Base-by-base conservation (phyloP, 192 early-diverging fungal species). In the Funneliformis geosporum region DNA sequence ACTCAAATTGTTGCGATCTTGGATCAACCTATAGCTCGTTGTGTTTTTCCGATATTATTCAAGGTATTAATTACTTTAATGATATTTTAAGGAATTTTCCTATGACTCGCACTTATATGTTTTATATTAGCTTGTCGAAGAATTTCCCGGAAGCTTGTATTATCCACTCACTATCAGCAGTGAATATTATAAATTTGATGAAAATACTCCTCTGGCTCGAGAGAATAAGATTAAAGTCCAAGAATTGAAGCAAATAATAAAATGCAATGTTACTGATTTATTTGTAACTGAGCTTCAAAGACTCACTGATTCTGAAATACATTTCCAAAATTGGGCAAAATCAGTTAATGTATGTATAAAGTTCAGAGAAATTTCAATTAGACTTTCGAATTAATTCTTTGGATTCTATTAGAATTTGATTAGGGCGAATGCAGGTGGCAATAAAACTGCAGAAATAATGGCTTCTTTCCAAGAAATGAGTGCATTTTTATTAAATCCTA, bases 1-100 rank as follows among this genome's bases (percentile, higher is more conserved):
- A 90, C 91, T 25, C 93, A 95, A 66, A 80, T 95, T 61, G 91
- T 93, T 1, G 89, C 94, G 16, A 71, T 93, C 21, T 83, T 95
- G 1, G 92, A 93, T 66, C 92, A 91, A 64, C 66, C 85, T 7
- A 80, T 85, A 9, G 88, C 88, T 23, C 61, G 73, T 50, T 80
- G 81, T 12, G 75, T 92, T 43, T 87, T 88, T 75, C 88, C 90
- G 8, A 78, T 91, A 9, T 60, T 92, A 10, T 55, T 44, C 4
- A 65, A 77, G 47, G 89, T 90, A 85, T 69, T 21, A 69, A 23
- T 39, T 16, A 33, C 14, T 10, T 42, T 12, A n/a, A 40, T 18
- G 40, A 21, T 1, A n/a, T 40, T 9, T 39, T 43, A 40, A n/a
- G 38, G 23, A n/a, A n/a, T 12, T 9, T n/a, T 33, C 33, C 21